Conservation (phyloP, 2,329 filamentous ascomycete species). For the Fusarium nisikadoi region DNA sequence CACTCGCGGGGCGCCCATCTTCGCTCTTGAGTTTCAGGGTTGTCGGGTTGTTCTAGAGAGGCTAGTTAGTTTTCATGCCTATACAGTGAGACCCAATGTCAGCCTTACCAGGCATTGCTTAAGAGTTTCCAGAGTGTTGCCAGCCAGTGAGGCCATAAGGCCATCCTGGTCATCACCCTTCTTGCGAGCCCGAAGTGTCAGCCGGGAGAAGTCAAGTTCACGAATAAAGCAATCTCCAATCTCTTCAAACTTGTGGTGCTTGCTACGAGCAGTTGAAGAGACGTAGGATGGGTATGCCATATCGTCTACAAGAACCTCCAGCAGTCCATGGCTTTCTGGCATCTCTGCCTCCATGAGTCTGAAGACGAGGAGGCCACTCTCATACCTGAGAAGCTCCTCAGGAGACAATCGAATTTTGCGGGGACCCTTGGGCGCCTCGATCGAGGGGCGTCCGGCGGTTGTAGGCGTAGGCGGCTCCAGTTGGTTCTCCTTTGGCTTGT, state of each 20-base stretch:
- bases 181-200: conserved; percentile 87
- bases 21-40: conserved; percentile 82
- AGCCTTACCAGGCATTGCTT: conserved; percentile 82
- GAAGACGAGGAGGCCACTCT: conserved; percentile 94
- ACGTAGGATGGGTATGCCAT: conserved; percentile 91
- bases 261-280: conserved; percentile 78
- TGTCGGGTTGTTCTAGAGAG: conserved; percentile 84
- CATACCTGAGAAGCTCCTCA: conserved; percentile 85
- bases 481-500: conserved; percentile 42
- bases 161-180: conserved; percentile 81
- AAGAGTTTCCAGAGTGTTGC: conserved; percentile 86
- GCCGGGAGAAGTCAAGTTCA: conserved; percentile 94
- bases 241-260: conserved; percentile 82
- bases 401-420: conserved; percentile 82
- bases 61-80: not conserved
- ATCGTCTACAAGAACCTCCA: conserved; percentile 94
- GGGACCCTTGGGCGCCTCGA: conserved; percentile 63
- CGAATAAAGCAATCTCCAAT: conserved; percentile 96
- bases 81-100: too few relatives aligned
- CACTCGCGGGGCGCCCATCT: conserved; percentile 74
- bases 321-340: conserved; percentile 76
- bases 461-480: conserved; percentile 48
- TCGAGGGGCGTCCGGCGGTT: conserved; percentile 57
- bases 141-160: conserved; percentile 82
- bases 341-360: conserved; percentile 91